Evolutionary conservation across 805 yeast genomes (phyloP).

Genomic region (Blastobotrys muscicola): DNA sequence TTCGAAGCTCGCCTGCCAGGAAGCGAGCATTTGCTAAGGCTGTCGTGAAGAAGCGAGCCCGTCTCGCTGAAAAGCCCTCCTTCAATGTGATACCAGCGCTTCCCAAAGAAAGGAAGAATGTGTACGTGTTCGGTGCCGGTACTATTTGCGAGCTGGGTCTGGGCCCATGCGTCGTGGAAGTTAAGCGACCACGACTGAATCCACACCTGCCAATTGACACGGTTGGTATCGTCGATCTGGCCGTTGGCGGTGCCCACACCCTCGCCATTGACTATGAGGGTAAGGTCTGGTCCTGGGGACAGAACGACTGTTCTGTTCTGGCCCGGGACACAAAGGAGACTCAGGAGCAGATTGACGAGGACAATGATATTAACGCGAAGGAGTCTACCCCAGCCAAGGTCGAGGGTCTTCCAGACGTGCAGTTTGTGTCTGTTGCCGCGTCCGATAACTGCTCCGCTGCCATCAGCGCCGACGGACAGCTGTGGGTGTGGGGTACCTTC

Average conservation of each 20-base stretch:
- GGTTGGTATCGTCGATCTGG: constrained; percentile 70
- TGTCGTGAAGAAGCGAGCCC: too few relatives aligned
- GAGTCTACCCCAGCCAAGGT: constrained; percentile 87
- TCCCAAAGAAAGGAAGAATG: constrained; percentile 47
- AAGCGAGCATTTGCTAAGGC: too few relatives aligned
- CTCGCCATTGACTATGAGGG: constrained; percentile 71
- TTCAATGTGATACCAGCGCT: constrained; percentile 19
- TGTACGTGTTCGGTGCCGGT: constrained; percentile 94
- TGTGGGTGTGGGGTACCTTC: constrained; percentile 97
- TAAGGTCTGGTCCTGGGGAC: constrained; percentile 97
- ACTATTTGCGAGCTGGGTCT: constrained; percentile 95
- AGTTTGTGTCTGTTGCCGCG: constrained; percentile 76
- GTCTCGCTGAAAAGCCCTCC: too few relatives aligned
- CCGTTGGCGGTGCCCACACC: constrained; percentile 95
- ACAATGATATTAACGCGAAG: constrained; percentile 76
- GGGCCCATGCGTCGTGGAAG: constrained; percentile 93
- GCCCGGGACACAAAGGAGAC: constrained; percentile 69
- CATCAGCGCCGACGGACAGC: constrained; percentile 70
- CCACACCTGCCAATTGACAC: constrained; percentile 57
- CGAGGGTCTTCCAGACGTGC: constrained; percentile 48
- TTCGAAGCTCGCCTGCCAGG: neutral
- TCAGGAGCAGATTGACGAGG: constrained; percentile 53
- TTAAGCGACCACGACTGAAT: constrained; percentile 89
- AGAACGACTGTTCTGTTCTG: constrained; percentile 82
- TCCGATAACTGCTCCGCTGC: constrained; percentile 87